Evolutionary conservation across 2,329 filamentous ascomycete genomes (phyloP), one percentile per base, ranked within the genome.

Genomic region (Colletotrichum spaethianum): DNA sequence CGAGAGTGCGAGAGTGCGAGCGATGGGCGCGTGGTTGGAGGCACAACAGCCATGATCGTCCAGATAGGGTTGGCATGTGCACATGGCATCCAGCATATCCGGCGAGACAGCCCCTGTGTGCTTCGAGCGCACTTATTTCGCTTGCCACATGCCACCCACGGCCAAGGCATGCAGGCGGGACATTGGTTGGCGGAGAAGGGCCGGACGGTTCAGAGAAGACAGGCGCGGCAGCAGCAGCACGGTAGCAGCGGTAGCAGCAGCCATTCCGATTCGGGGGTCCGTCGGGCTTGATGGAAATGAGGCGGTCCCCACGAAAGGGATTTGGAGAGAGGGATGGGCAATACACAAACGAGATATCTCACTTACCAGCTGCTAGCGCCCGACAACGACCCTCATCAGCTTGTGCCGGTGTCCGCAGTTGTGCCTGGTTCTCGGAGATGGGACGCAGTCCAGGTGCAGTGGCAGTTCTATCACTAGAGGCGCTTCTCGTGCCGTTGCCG

Each of bases 31-130:
- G 23, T 40, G 48, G 48, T 59, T 59, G 67, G 26, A 65, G 20
- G 44, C 48, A 48, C 16, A 52, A 26, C 53, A 48, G 53, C 40
- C 38, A 20, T 42, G 18, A 70, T 42, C 38, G 40, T 56, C 38
- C 18, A 38, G 46, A 44, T n/a, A n/a, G 31, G 11, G 46, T 48
- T 59, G 68, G 48, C 68, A 68, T 71, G 52, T 68, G 68, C 64
- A 63, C 56, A 62, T 61, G 63, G 56, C 63, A 50, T 50, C 38
- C 33, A 68, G 64, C 48, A 57, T 56, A 33, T 55, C 40, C 40
- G 18, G 38, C 26, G 48, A 50, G 56, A 63, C n/a, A 26, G 5
- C 50, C 52, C 55, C 55, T 50, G 40, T 56, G 42, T 36, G 55
- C 55, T 61, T 55, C 40, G 20, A 48, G 23, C 55, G 48, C 44